A percentile compares a stretch with the other conserved stretches of the same genome.
Conservation (phyloP, 2,329 filamentous ascomycete species). For the Exophiala xenobiotica region DNA sequence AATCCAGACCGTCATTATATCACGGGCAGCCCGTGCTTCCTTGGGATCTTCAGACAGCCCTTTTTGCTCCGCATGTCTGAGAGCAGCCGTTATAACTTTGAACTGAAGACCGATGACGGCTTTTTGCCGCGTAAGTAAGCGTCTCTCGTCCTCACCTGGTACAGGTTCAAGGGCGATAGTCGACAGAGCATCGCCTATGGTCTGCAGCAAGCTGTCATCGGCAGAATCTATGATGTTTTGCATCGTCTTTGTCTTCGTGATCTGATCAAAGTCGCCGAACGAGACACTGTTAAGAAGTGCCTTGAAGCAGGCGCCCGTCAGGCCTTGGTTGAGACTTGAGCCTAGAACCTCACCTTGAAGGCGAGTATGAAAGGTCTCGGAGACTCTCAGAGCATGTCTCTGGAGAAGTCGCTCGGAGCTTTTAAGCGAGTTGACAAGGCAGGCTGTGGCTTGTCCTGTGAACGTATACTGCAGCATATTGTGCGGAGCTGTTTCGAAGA, state of each 20-base stretch:
- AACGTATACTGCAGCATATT: conserved; percentile 63
- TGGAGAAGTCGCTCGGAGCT: conserved; percentile 77
- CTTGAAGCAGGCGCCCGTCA: conserved; percentile 19
- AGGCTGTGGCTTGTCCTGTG: conserved; percentile 77
- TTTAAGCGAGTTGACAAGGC: conserved; percentile 77
- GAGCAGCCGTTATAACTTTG: conserved; percentile 11
- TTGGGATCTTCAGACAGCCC: neutral
- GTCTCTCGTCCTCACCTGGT: conserved; percentile 15
- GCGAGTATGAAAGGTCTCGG: conserved; percentile 69
- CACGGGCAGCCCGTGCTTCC: neutral
- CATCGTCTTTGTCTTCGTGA: conserved; percentile 70
- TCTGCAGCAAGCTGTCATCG: neutral
- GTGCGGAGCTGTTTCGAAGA: conserved; percentile 57
- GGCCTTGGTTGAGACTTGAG: conserved; percentile 58
- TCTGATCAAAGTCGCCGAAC: conserved; percentile 76
- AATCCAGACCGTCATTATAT: conserved; percentile 3
- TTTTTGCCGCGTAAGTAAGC: conserved; percentile 10
- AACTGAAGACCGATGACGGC: conserved; percentile 13
- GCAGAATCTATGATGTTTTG: conserved; percentile 16
- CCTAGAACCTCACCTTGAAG: conserved; percentile 45
- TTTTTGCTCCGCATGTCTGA: conserved; percentile 11
- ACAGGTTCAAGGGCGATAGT: conserved; percentile 3
- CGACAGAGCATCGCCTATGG: conserved; percentile 10
- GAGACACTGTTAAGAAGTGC: conserved; percentile 67
- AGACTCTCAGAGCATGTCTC: conserved; percentile 70